phyloP scores from a whole-genome alignment of 495 filamentous ascomycete genomes.

The Clavariopsis aquatica region DNA sequence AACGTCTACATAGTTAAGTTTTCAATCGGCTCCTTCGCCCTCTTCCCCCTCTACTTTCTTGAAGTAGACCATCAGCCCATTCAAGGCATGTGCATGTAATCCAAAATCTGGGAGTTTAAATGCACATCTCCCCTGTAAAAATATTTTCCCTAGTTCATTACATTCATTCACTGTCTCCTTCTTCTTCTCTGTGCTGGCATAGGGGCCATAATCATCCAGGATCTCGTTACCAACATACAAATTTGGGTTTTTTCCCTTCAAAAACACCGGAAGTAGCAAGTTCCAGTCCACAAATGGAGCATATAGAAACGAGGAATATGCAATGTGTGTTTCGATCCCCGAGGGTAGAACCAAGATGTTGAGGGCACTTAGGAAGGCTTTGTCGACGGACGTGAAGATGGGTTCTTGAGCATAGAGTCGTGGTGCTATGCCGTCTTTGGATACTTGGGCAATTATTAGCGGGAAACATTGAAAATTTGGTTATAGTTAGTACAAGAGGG shows the following conservation, averaged over 20 bases:
- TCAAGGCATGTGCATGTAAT: conserved; percentile 17
- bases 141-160: conserved; percentile 6
- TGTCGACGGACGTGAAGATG: conserved; percentile 27
- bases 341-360: conserved; percentile 3
- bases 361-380: conserved; percentile 18
- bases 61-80: conserved; percentile 21
- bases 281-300: conserved; percentile 35
- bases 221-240: conserved; percentile 36
- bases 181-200: conserved; percentile 10
- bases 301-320: conserved; percentile 21
- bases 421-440: neutral
- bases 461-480: neutral
- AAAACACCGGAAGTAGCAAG: conserved; percentile 25
- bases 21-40: neutral
- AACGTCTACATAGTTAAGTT: too few relatives aligned
- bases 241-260: conserved; percentile 23
- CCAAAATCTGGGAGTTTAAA: conserved; percentile 16
- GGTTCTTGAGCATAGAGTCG: conserved; percentile 33
- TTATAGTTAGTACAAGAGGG: neutral
- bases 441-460: neutral
- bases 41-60: conserved; percentile 1
- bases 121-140: neutral
- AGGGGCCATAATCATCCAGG: conserved; percentile 18
- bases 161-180: conserved; percentile 4
- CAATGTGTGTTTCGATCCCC: conserved; percentile 14